These are phyloP conservation scores for Posidonia australis DNA, from an alignment of 106 monocot species.

Conservation along the genomic window DNA sequence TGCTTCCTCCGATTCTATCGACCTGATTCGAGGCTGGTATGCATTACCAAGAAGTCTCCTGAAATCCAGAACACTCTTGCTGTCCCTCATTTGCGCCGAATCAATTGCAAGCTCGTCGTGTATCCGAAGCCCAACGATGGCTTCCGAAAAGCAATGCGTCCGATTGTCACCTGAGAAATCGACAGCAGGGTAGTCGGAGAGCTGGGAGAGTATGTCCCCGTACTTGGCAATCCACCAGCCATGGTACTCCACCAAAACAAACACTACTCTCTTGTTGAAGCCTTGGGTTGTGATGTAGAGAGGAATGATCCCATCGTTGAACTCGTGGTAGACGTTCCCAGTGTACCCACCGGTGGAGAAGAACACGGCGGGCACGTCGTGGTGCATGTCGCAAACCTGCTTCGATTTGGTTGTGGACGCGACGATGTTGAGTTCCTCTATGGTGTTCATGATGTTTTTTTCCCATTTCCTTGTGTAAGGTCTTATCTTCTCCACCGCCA, in stretches of 20 bases:
- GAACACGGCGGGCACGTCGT: conserved; percentile 45
- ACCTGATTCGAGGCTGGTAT: conserved; percentile 16
- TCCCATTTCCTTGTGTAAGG: conserved; percentile 68
- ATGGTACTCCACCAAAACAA: conserved; percentile 45
- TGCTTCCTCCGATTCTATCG: neutral
- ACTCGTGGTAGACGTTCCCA: conserved; percentile 65
- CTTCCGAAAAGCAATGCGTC: conserved; percentile 52
- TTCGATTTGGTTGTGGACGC: neutral
- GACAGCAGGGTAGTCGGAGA: conserved; percentile 33
- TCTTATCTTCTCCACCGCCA: conserved; percentile 15
- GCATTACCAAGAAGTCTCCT: neutral
- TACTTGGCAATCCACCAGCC: conserved; percentile 60
- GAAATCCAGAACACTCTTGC: neutral
- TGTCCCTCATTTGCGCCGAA: neutral
- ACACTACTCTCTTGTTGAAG: conserved; percentile 30
- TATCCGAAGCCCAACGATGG: conserved; percentile 42
- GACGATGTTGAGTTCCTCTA: conserved; percentile 36
- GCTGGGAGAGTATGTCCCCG: conserved; percentile 24
- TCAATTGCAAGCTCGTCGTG: conserved; percentile 39
- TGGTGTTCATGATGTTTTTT: conserved; percentile 17
- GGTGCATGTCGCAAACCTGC: conserved; percentile 35
- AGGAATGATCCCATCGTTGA: conserved; percentile 58
- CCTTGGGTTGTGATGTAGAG: conserved; percentile 43
- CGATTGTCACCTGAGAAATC: conserved; percentile 34
- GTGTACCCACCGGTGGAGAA: conserved; percentile 80